These are phyloP conservation scores for Orobanche coerulescens DNA, from an alignment of 257 asterid genomes.

Conservation along the genomic window DNA sequence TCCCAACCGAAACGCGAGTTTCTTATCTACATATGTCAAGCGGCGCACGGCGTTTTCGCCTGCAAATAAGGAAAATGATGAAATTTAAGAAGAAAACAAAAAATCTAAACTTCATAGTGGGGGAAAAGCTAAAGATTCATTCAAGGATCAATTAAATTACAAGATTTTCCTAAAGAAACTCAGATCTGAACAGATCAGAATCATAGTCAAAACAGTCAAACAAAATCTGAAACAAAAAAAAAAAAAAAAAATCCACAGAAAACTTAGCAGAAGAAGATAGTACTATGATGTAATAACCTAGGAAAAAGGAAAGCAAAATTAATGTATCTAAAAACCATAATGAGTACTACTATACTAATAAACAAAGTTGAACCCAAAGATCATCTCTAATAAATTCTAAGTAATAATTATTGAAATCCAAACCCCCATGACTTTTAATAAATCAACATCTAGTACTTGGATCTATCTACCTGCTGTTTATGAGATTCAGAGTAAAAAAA, in stretches of 20 bases:
- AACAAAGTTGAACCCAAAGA: background rate
- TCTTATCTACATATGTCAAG: background rate
- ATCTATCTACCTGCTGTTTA: constrained; percentile 10
- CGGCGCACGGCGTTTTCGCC: constrained; percentile 17
- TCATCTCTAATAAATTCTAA: background rate
- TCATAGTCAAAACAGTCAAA: background rate
- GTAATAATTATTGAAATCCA: background rate
- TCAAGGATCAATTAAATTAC: background rate
- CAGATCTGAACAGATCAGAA: constrained; percentile 24
- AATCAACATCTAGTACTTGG: background rate
- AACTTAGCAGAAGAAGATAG: constrained; percentile 17
- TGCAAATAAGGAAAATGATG: constrained; percentile 21
- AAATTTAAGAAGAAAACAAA: background rate
- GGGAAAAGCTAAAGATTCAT: background rate
- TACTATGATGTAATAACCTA: too few relatives aligned
- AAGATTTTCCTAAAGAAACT: background rate
- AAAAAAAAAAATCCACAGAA: constrained; percentile 8
- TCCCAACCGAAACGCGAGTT: background rate
- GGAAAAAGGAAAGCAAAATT: constrained; percentile 4
- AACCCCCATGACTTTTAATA: background rate
- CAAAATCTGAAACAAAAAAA: constrained; percentile 11
- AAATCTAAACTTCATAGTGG: background rate
- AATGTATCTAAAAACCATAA: constrained; percentile 22
- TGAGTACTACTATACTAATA: too few relatives aligned
- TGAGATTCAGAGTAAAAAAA: background rate